Base-by-base conservation (phyloP, 495 filamentous ascomycete genomes). In the Ascodesmis nigricans region DNA sequence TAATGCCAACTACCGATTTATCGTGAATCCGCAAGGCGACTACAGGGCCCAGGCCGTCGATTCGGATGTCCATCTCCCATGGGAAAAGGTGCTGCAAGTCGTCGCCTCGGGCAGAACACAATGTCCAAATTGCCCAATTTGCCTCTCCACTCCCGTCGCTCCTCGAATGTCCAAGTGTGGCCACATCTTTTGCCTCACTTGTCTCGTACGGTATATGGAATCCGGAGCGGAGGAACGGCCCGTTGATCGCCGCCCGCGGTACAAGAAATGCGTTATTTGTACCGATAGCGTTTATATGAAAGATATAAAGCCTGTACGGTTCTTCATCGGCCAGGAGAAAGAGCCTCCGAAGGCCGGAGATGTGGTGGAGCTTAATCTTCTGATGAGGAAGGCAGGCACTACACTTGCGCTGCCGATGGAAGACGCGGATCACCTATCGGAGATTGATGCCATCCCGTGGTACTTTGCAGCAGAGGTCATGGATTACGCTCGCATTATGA, bases 141-240 rank as follows among this genome's bases (percentile, higher is more conserved):
- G 87, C 48, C 60, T 97, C 15, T 91, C 77, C 1, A 41, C 46
- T 7, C 84, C 87, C 0, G 79, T 91, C 4, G 87, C 87, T 3
- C 84, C 87, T 18, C 74, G 90, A 36, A 97, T 97, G 87, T 82
- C 87, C 25, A 83, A 77, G 45, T 97, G 87, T 52, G 87, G 87
- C 9, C 87, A 97, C 52, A 92, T 97, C 17, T 93, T 93, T 50
- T 97, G 87, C 53, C 61, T 93, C 26, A 76, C 87, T 8, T 97
- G 87, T 53, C 59, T 95, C 22, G 74, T 93, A 35, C 75, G 87
- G 26, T 97, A 90, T 50, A 93, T 97, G 84, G 79, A 90, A 45
- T 74, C 81, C 4, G 67, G 61, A 1, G 77, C 80, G 22, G 75
- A 71, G 17, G 66, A 67, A 1, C 63, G 30, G 5, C 41, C 62